Conservation (phyloP, 2,329 filamentous ascomycete species). For the Penicillium sp. region DNA sequence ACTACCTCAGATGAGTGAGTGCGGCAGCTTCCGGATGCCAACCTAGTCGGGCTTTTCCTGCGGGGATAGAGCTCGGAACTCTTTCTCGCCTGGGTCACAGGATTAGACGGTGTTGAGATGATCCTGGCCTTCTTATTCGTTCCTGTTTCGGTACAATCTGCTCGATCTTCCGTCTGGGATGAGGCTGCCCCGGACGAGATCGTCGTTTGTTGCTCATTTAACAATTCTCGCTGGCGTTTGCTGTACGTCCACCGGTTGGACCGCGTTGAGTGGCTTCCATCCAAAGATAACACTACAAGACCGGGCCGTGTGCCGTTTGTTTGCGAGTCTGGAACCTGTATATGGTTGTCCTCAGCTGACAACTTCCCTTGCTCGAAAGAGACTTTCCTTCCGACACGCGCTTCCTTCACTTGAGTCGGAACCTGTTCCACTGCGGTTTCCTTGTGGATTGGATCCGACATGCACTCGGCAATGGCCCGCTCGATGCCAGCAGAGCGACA, state of each 20-base stretch:
- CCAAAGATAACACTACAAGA: neutral
- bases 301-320: neutral
- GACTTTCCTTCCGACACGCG: conserved; percentile 30
- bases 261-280: conserved; percentile 11
- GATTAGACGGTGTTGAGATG: conserved; percentile 5
- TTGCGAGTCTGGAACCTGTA: conserved; percentile 12
- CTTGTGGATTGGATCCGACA: neutral
- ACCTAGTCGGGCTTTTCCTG: conserved; percentile 34
- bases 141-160: neutral
- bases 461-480: neutral
- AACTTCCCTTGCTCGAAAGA: conserved; percentile 26
- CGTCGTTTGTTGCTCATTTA: neutral
- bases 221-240: conserved; percentile 17
- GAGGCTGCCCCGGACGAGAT: neutral
- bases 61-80: conserved; percentile 31
- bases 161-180: conserved; percentile 5
- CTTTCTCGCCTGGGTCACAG: conserved; percentile 23
- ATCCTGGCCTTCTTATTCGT: conserved; percentile 24
- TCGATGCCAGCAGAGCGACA: neutral
- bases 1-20: conserved; percentile 19
- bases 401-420: neutral
- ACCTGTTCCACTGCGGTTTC: neutral
- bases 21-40: conserved; percentile 36
- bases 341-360: conserved; percentile 1
- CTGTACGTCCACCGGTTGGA: conserved; percentile 28